Evolutionary conservation across 805 yeast species (phyloP).

Genomic region (Cyberlindnera lachancei): DNA sequence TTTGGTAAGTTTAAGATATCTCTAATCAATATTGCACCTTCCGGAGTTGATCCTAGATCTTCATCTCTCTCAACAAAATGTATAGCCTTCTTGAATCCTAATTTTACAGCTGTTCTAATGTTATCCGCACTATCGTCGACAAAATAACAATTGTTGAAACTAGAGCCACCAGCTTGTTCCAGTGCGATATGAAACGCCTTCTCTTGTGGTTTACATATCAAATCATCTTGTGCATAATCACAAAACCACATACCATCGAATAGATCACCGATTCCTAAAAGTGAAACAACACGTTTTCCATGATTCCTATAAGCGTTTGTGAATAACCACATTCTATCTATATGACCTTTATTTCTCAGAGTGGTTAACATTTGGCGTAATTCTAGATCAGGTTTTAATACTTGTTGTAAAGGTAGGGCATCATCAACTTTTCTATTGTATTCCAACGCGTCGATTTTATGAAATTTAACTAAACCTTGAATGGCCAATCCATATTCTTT

Average conservation of each 20-base stretch:
- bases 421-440: slow-evolving; percentile 89
- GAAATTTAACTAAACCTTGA: slow-evolving; percentile 67
- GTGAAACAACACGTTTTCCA: slow-evolving; percentile 69
- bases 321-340: slow-evolving; percentile 79
- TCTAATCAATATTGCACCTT: slow-evolving; percentile 46
- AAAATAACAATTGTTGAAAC: slow-evolving; percentile 51
- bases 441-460: slow-evolving; percentile 77
- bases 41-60: slow-evolving; percentile 32
- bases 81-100: slow-evolving; percentile 67
- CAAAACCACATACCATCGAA: slow-evolving; percentile 94
- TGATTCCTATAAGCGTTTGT: slow-evolving; percentile 94
- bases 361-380: slow-evolving; percentile 45
- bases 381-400: slow-evolving; percentile 55
- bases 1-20: slow-evolving; percentile 44
- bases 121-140: slow-evolving; percentile 85
- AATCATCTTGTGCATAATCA: slow-evolving; percentile 59
- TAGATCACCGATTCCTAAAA: slow-evolving; percentile 84
- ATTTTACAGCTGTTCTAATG: slow-evolving; percentile 59
- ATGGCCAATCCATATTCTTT: slow-evolving; percentile 86
- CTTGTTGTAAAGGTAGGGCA: slow-evolving; percentile 74
- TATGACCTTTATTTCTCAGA: slow-evolving; percentile 38
- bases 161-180: slow-evolving; percentile 49
- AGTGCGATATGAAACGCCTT: slow-evolving; percentile 61
- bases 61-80: slow-evolving; percentile 70
- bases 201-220: slow-evolving; percentile 86